Conservation (phyloP, 495 filamentous ascomycete species). For the Penicillium malachiteum region DNA sequence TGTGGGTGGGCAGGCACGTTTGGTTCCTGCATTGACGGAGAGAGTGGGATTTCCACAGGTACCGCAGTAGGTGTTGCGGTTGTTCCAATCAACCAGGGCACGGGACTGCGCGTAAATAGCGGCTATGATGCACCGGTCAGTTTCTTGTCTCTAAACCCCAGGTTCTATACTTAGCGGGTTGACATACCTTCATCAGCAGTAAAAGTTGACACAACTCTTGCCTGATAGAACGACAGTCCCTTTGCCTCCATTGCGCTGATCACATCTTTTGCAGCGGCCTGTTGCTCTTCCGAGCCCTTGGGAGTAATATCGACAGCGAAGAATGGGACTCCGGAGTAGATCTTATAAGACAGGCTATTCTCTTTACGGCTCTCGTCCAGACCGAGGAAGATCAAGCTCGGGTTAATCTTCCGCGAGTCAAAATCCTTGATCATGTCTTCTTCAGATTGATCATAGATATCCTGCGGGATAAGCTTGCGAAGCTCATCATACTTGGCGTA, state of each 20-base stretch:
- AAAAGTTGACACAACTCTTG: constrained; percentile 57
- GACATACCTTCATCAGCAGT: constrained; percentile 59
- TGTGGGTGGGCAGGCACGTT: constrained; percentile 81
- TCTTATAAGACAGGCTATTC: constrained; percentile 51
- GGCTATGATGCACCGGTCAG: constrained; percentile 47
- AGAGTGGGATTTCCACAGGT: constrained; percentile 82
- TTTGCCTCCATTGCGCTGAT: constrained; percentile 57
- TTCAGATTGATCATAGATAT: constrained; percentile 70
- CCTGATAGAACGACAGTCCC: constrained; percentile 59
- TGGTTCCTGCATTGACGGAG: constrained; percentile 84
- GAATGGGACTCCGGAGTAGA: constrained; percentile 73
- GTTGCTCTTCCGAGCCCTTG: constrained; percentile 53
- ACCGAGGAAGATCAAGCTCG: constrained; percentile 82
- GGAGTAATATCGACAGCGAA: constrained; percentile 91
- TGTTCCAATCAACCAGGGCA: constrained; percentile 92
- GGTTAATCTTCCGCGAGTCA: constrained; percentile 65
- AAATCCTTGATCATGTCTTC: constrained; percentile 69
- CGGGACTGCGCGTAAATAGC: constrained; percentile 91
- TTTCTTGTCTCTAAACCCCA: not conserved
- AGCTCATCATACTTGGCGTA: constrained; percentile 65
- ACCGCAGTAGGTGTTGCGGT: constrained; percentile 86
- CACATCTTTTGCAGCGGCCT: constrained; percentile 41
- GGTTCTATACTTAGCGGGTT: not conserved
- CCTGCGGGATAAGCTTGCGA: constrained; percentile 63
- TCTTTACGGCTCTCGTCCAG: constrained; percentile 66